phyloP scores from a whole-genome alignment of 2,329 filamentous ascomycete genomes.

The Bipolaris oryzae region DNA sequence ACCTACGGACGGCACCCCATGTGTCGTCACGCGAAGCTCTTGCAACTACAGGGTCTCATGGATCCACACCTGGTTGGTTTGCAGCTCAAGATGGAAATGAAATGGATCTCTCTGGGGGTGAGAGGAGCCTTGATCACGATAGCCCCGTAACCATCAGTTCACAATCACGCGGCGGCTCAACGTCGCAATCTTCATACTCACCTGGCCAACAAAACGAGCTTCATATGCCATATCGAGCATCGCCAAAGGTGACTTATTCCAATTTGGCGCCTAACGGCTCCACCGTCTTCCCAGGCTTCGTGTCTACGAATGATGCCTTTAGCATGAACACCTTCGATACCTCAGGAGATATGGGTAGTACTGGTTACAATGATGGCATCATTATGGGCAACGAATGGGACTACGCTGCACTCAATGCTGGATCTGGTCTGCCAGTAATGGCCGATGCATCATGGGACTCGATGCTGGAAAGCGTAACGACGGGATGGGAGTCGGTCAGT shows the following conservation, averaged over 20 bases:
- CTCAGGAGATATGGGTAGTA: constrained; percentile 14
- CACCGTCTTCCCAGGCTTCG: constrained; percentile 6
- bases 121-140: constrained; percentile 35
- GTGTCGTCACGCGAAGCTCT: constrained; percentile 1
- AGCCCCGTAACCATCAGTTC: constrained; percentile 45
- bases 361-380: constrained; percentile 27
- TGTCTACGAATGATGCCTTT: constrained; percentile 13
- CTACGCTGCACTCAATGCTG: constrained; percentile 28
- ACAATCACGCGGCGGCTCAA: constrained; percentile 39
- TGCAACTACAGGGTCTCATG: constrained; percentile 4
- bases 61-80: constrained; percentile 15
- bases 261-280: constrained; percentile 4
- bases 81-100: constrained; percentile 34
- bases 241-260: constrained; percentile 24
- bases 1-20: constrained; percentile 27
- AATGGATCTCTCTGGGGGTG: constrained; percentile 45
- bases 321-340: constrained; percentile 13
- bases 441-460: constrained; percentile 44
- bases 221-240: constrained; percentile 38
- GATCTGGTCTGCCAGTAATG: constrained; percentile 42
- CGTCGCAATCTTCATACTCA: constrained; percentile 46
- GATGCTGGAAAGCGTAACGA: constrained; percentile 45
- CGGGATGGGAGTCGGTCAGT: constrained; percentile 40
- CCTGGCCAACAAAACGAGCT: constrained; percentile 35
- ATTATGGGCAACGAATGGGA: constrained; percentile 44